Evolutionary conservation across 1,284 basidiomycete genomes (phyloP), one percentile per base, ranked within the genome.

Genomic region (Malassezia japonica): DNA sequence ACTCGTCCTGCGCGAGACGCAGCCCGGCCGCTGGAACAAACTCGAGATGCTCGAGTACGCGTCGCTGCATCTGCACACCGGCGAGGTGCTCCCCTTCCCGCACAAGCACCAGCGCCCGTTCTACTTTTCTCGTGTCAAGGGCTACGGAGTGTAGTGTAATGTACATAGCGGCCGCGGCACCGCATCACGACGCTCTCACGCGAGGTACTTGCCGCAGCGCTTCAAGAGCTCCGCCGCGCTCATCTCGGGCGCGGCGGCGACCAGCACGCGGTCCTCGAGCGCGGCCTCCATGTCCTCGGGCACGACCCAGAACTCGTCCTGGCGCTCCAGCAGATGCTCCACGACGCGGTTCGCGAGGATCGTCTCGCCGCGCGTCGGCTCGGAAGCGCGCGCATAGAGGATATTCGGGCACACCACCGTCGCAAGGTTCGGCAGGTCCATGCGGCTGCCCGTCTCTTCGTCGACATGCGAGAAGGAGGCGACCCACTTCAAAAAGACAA

Each of bases 401-500:
- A 99, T 94, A 65, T 88, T 95, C 6, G 94, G 94, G 64, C 86
- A 86, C 61, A 98, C 90, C 72, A 98, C 94, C 12, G 89, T 95
- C n/a, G 92, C 90, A 58, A 99, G 79, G 72, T 99, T 99, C 29
- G 81, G 81, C 43, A 96, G 77, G 74, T 99, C 92, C 92, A 99
- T 99, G 77, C 92, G 92, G 77, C 87, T 91, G 32, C 92, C 92
- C 0, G 92, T 96, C 74, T 92, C 89, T 67, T 92, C 91, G 71
- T 98, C 92, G 75, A 94, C 82, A 75, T 98, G 91, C 38, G 92
- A 90, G 74, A 99, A 99, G 4, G 89, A 92, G 5, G 92, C 92
- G 2, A 99, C 92, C 94, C 94, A 99, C 74, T 94, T 92, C 62
- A 99, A 79, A 77, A 99, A 99, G 16, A 95, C 90, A 70, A 95